phyloP scores from a whole-genome alignment of 176 grass and related monocot genomes.

The Pontederia crassipes region DNA sequence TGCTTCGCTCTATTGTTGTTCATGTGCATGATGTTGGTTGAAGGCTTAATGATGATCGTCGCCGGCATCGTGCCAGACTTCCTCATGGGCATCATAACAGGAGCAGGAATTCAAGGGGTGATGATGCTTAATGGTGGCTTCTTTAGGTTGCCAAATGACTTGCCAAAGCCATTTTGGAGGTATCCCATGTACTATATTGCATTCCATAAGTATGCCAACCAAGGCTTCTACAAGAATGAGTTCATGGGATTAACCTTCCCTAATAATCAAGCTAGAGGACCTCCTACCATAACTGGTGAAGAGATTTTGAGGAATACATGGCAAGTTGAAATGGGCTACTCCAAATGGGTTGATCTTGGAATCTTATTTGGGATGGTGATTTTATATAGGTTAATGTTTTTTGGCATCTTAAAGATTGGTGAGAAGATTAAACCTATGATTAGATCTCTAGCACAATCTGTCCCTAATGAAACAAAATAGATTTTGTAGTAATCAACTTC shows the following conservation, averaged over 20 bases:
- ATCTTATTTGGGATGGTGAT: constrained; percentile 34
- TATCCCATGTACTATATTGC: constrained; percentile 38
- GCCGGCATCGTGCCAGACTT: constrained; percentile 27
- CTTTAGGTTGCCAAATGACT: constrained; percentile 26
- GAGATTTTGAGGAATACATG: constrained; percentile 13
- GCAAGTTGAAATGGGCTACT: constrained; percentile 42
- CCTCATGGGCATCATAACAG: constrained; percentile 34
- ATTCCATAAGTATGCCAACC: constrained; percentile 36
- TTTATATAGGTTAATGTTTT: constrained; percentile 30
- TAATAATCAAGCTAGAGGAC: constrained; percentile 13
- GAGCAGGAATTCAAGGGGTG: constrained; percentile 27
- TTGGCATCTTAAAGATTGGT: constrained; percentile 18
- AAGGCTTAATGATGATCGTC: constrained; percentile 30
- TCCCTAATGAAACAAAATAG: no score
- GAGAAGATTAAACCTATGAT: constrained; percentile 18
- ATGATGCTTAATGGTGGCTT: neutral
- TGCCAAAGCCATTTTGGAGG: constrained; percentile 45
- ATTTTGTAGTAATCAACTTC: no score
- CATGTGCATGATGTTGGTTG: no score
- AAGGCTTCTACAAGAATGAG: constrained; percentile 28
- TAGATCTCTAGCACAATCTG: no score
- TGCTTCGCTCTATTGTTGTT: no score
- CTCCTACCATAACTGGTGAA: constrained; percentile 25
- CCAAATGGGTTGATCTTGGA: constrained; percentile 45
- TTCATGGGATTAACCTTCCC: constrained; percentile 1